Evolutionary conservation across 1,139 yeast genomes (phyloP).

Genomic region (Geotrichum macrosporum): DNA sequence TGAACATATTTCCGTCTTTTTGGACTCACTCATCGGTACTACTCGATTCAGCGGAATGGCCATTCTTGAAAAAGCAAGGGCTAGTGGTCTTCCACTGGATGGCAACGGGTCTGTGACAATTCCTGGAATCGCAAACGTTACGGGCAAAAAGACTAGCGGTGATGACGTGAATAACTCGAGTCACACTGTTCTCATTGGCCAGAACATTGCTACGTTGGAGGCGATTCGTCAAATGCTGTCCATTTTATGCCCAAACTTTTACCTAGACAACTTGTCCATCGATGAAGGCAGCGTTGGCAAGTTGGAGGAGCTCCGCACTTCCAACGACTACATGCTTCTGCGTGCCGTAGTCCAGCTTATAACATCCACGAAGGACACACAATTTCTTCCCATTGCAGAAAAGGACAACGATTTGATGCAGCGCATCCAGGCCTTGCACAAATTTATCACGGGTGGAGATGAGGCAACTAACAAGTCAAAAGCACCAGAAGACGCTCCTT

Average conservation of each 20-base stretch:
- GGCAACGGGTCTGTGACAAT: slow-evolving; percentile 19
- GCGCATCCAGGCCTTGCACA: slow-evolving; percentile 26
- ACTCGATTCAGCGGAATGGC: slow-evolving; percentile 15
- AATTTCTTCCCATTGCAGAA: slow-evolving; percentile 28
- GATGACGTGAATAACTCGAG: slow-evolving; percentile 8
- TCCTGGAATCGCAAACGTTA: slow-evolving; percentile 13
- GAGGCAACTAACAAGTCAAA: not conserved
- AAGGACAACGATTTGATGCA: slow-evolving; percentile 27
- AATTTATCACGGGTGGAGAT: slow-evolving; percentile 21
- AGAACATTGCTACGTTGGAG: slow-evolving; percentile 34
- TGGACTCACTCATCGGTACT: slow-evolving; percentile 16
- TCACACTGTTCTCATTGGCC: slow-evolving; percentile 23
- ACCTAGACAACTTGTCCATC: slow-evolving; percentile 29
- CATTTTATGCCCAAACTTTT: slow-evolving; percentile 26
- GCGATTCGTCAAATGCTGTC: slow-evolving; percentile 36
- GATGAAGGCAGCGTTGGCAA: slow-evolving; percentile 32
- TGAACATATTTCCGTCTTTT: slow-evolving; percentile 11
- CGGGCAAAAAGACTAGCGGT: not conserved
- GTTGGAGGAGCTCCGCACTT: slow-evolving; percentile 37
- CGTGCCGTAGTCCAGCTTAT: slow-evolving; percentile 36
- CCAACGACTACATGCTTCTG: slow-evolving; percentile 36
- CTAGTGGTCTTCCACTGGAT: slow-evolving; percentile 18
- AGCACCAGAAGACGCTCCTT: not conserved
- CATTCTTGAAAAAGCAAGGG: slow-evolving; percentile 13
- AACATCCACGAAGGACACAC: slow-evolving; percentile 22